Percentiles rank a stretch among this genome's conserved stretches.
Conservation (phyloP, 495 filamentous ascomycete species). For the Penicillium mononematosum region DNA sequence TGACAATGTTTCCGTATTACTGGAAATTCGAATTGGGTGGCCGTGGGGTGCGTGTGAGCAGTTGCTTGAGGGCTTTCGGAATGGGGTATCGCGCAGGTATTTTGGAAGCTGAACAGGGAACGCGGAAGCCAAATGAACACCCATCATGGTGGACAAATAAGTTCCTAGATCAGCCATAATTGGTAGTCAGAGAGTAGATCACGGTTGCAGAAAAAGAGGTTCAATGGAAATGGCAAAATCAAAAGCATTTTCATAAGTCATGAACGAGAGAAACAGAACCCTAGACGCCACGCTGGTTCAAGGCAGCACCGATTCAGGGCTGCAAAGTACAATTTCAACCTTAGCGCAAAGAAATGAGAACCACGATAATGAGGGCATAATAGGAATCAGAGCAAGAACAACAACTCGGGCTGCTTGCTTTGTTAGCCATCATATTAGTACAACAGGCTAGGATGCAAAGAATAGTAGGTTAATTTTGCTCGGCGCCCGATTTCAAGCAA, state of each 20-base stretch:
- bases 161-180: conserved; percentile 3
- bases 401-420: neutral
- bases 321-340: conserved; percentile 2
- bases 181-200: conserved; percentile 7
- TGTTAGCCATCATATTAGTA: conserved; percentile 1
- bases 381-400: neutral
- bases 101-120: neutral
- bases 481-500: neutral
- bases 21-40: neutral
- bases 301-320: neutral
- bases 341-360: neutral
- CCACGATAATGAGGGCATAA: neutral
- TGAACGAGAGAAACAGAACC: neutral
- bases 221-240: neutral
- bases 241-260: conserved; percentile 3
- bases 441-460: neutral
- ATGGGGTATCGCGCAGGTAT: neutral
- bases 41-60: neutral
- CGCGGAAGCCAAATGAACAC: neutral
- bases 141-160: neutral
- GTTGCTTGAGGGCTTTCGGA: neutral
- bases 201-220: neutral
- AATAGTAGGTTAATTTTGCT: neutral
- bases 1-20: neutral
- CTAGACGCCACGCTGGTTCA: conserved; percentile 2